Conservation (phyloP, 164 flowering plant genomes). For the Piper longum region DNA sequence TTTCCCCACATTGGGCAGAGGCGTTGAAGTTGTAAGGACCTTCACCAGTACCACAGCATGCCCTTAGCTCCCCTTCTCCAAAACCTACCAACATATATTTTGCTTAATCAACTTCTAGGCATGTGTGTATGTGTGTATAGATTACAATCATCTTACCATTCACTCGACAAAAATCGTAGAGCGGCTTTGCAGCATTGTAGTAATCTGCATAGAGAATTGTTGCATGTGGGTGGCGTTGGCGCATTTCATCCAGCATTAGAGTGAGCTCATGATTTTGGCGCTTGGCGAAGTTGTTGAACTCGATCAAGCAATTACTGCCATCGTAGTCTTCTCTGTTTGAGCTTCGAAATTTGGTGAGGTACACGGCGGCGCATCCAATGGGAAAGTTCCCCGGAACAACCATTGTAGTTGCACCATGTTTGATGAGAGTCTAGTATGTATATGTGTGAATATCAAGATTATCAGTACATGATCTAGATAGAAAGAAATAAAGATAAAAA, state of each 20-base stretch:
- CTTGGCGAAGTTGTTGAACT: slow-evolving; percentile 18
- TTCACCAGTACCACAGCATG: slow-evolving; percentile 26
- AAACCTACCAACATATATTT: slow-evolving; percentile 1
- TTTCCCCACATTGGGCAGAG: slow-evolving; percentile 10
- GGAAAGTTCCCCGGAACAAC: slow-evolving; percentile 31
- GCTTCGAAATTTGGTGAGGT: slow-evolving; percentile 7
- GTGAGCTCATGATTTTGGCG: slow-evolving; percentile 21
- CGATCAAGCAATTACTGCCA: slow-evolving; percentile 19
- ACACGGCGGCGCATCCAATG: slow-evolving; percentile 19
- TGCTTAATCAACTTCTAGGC: no score
- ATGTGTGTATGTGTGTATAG: neutral
- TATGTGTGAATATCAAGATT: neutral
- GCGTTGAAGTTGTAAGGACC: slow-evolving; percentile 18
- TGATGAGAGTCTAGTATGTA: slow-evolving; percentile 17
- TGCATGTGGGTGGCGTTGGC: slow-evolving; percentile 15
- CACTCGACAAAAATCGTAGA: slow-evolving; percentile 9
- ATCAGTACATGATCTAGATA: neutral
- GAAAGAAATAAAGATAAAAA: neutral
- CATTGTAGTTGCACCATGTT: slow-evolving; percentile 17
- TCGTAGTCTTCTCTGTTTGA: slow-evolving; percentile 17
- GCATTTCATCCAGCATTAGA: slow-evolving; percentile 12
- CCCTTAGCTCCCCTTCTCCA: neutral
- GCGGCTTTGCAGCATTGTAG: slow-evolving; percentile 25
- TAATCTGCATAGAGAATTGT: slow-evolving; percentile 35
- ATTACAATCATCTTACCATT: slow-evolving; percentile 12